phyloP scores from a whole-genome alignment of 1,284 basidiomycete genomes.

The Ustilago loliicola region DNA sequence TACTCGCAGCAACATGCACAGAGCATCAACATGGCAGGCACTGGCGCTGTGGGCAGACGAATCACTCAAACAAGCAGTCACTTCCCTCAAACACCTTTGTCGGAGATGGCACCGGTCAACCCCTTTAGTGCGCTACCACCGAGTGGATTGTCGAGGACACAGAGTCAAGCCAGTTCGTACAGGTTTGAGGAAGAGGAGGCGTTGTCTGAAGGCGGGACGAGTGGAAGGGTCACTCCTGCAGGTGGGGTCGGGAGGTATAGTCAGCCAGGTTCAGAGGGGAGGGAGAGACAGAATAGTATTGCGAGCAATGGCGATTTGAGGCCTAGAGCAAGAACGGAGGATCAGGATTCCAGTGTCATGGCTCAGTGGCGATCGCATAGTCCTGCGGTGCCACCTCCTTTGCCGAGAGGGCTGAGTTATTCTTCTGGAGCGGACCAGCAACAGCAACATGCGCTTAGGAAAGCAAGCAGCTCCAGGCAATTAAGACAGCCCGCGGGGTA shows the following conservation, averaged over 20 bases:
- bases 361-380: slow-evolving; percentile 64
- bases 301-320: slow-evolving; percentile 33
- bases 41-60: slow-evolving; percentile 52
- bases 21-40: slow-evolving; percentile 60
- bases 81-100: slow-evolving; percentile 64
- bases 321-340: slow-evolving; percentile 61
- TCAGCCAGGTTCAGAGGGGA: slow-evolving; percentile 54
- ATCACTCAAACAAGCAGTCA: slow-evolving; percentile 51
- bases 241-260: slow-evolving; percentile 45
- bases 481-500: slow-evolving; percentile 44
- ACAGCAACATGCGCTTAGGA: slow-evolving; percentile 49
- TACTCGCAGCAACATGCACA: slow-evolving; percentile 51
- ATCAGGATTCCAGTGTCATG: slow-evolving; percentile 61
- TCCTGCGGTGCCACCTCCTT: slow-evolving; percentile 53
- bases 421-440: slow-evolving; percentile 49
- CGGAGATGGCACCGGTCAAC: slow-evolving; percentile 54
- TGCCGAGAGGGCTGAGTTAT: slow-evolving; percentile 52
- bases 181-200: slow-evolving; percentile 37
- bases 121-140: slow-evolving; percentile 43
- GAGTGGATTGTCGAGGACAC: slow-evolving; percentile 42
- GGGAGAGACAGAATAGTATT: slow-evolving; percentile 52
- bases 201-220: slow-evolving; percentile 13
- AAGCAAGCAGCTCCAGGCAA: slow-evolving; percentile 58
- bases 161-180: slow-evolving; percentile 53
- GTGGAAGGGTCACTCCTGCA: slow-evolving; percentile 53